Evolutionary conservation across 768 basidiomycete species (phyloP).

Genomic region (Suillus spraguei): DNA sequence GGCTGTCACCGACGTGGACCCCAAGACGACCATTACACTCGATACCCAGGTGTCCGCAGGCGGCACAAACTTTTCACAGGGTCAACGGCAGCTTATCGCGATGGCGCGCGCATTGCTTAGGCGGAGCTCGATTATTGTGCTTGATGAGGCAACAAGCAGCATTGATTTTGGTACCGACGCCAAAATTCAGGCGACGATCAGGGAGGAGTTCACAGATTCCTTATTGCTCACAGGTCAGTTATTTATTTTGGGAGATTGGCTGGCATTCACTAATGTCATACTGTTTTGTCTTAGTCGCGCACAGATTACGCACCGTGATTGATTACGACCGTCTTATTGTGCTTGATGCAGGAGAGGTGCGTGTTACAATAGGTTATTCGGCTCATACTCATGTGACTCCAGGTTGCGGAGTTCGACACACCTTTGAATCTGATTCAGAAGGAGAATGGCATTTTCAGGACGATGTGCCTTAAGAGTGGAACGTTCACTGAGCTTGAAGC

Average conservation of each 20-base stretch:
- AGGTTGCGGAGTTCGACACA: conserved; percentile 70
- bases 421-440: conserved; percentile 67
- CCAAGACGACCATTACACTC: conserved; percentile 60
- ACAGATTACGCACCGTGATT: conserved; percentile 75
- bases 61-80: conserved; percentile 90
- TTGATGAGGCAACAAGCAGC: conserved; percentile 86
- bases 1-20: conserved; percentile 53
- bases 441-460: conserved; percentile 64
- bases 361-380: conserved; percentile 26
- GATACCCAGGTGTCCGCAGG: conserved; percentile 84
- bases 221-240: conserved; percentile 70
- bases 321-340: conserved; percentile 83
- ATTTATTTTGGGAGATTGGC: not conserved
- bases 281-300: conserved; percentile 47
- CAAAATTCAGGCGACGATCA: conserved; percentile 87
- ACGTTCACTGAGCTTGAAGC: conserved; percentile 62
- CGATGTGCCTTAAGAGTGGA: conserved; percentile 74
- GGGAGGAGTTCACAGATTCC: conserved; percentile 80
- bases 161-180: conserved; percentile 88
- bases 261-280: conserved; percentile 7
- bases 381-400: not conserved
- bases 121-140: conserved; percentile 70
- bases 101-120: conserved; percentile 82
- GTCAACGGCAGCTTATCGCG: conserved; percentile 86
- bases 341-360: conserved; percentile 51